Percentiles rank a stretch among this genome's conserved stretches.
Conservation (phyloP, 805 yeast species). For the Metschnikowia proteae region DNA sequence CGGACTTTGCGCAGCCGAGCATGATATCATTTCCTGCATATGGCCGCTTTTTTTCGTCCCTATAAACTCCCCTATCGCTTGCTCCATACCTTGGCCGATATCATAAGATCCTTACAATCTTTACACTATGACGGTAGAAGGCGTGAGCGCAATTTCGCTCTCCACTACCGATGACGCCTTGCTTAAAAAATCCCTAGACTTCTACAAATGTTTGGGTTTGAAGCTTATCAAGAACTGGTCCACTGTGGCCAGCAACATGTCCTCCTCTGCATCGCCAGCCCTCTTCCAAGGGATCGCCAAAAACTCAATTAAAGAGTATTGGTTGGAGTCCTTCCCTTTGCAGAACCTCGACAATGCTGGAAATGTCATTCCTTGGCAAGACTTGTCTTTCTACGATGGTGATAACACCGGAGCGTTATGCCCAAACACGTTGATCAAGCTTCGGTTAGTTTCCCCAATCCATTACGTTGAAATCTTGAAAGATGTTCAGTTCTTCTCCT, state of each 20-base stretch:
- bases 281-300: constrained; percentile 52
- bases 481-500: constrained; percentile 30
- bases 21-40: constrained; percentile 9
- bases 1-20: constrained; percentile 20
- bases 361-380: constrained; percentile 39
- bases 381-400: constrained; percentile 35
- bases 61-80: constrained; percentile 6
- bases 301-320: constrained; percentile 64
- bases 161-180: constrained; percentile 48
- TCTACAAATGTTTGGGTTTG: constrained; percentile 62
- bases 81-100: background rate
- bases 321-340: constrained; percentile 69
- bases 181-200: constrained; percentile 48
- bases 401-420: constrained; percentile 29
- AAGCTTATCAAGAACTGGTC: constrained; percentile 55
- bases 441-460: constrained; percentile 27
- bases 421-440: constrained; percentile 31
- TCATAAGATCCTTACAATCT: background rate
- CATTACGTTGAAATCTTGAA: constrained; percentile 11
- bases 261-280: constrained; percentile 17
- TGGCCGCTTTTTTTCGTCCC: constrained; percentile 2
- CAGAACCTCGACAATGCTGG: constrained; percentile 34
- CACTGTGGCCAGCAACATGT: constrained; percentile 42
- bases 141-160: constrained; percentile 57
- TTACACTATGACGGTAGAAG: constrained; percentile 16